Evolutionary conservation across 805 yeast genomes (phyloP).

Genomic region (Yamadazyma paraphyllophila): DNA sequence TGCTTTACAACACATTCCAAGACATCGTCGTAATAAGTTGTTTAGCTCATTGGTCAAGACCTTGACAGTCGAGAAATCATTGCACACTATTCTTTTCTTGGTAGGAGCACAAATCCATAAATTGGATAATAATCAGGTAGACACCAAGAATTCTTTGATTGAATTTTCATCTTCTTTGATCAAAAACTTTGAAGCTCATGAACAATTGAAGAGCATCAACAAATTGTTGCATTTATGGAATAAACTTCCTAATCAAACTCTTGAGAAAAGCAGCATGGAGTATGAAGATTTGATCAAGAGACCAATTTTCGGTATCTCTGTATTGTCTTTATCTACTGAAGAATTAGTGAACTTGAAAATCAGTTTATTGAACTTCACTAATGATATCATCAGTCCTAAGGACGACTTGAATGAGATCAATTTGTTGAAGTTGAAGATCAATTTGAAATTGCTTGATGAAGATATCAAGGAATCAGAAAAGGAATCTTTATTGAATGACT

Average conservation of each 20-base stretch:
- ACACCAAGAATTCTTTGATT: conserved; percentile 56
- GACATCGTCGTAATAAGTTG: conserved; percentile 88
- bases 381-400: conserved; percentile 34
- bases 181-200: conserved; percentile 62
- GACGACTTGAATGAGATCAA: conserved; percentile 25
- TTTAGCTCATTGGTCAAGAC: conserved; percentile 77
- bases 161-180: conserved; percentile 74
- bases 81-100: conserved; percentile 72
- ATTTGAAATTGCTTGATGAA: conserved; percentile 47
- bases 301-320: conserved; percentile 61
- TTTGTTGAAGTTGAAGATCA: conserved; percentile 49
- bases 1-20: conserved; percentile 93
- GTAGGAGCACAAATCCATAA: conserved; percentile 71
- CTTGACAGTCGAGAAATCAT: conserved; percentile 62
- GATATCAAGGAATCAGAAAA: conserved; percentile 29
- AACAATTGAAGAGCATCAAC: conserved; percentile 58
- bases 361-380: conserved; percentile 55
- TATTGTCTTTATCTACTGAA: conserved; percentile 47
- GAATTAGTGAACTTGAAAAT: conserved; percentile 51
- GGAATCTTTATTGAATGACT: conserved; percentile 28
- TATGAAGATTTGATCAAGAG: conserved; percentile 44
- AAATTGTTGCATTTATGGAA: conserved; percentile 54
- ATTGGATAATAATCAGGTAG: conserved; percentile 29
- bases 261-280: conserved; percentile 39
- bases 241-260: conserved; percentile 40